Evolutionary conservation across 140 eudicot genomes (phyloP), one percentile per base, ranked within the genome.

Genomic region (Oenanthe javanica): DNA sequence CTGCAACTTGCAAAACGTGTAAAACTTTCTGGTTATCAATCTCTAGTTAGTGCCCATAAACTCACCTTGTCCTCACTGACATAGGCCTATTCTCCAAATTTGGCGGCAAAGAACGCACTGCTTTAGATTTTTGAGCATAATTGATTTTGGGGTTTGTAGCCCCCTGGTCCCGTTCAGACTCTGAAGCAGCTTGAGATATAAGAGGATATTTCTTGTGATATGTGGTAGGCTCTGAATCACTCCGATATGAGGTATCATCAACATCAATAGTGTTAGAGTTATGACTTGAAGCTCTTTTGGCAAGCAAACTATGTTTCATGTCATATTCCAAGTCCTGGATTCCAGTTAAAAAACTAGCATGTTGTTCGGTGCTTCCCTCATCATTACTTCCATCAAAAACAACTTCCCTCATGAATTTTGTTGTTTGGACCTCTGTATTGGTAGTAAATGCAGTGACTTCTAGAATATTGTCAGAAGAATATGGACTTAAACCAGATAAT

Each of bases 51-150:
- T 70, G 49, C 66, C 67, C 79, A 77, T 75, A 84, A 74, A 84
- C 84, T 77, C 87, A 72, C 83, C 83, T 86, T 23, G 84, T 86
- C 88, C 93, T 92, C 80, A 83, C 89, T 27, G 96, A 90, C 21
- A 88, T 84, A 7, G 88, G 93, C 85, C 57, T 86, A 40, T 83
- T 89, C 72, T 82, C 81, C 51, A 82, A 57, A 48, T 76, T 84
- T n/a, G 82, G 79, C 73, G 75, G 80, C 72, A 69, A 80, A 72
- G 59, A 61, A 72, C 45, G 61, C 49, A 80, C 66, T 45, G 40
- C 75, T 50, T 38, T 82, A 18, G 45, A 52, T 69, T 74, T 82
- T 77, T 38, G 79, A 77, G 66, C 71, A 76, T 78, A 69, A 11
- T 54, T n/a, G 21, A 77, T 71, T 23, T 51, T 77, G 75, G 67